phyloP scores from a whole-genome alignment of 2,329 filamentous ascomycete species.

The Exophiala oligosperma region DNA sequence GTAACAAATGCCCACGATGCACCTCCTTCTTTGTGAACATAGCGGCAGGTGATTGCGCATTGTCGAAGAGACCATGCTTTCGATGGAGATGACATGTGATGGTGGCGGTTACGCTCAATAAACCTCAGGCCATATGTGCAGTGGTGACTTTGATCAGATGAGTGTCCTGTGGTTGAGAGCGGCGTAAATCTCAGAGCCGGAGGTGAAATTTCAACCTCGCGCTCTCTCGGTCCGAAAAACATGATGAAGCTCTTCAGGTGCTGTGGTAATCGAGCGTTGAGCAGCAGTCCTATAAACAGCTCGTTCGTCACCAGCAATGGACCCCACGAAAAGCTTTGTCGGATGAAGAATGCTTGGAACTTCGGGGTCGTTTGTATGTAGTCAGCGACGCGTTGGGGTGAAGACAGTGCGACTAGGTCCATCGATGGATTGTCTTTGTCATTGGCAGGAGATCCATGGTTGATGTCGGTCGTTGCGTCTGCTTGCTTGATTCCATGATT shows the following conservation, averaged over 20 bases:
- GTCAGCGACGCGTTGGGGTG: not conserved
- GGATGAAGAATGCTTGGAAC: not conserved
- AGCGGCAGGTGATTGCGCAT: not conserved
- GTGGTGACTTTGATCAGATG: not conserved
- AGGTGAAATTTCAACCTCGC: not conserved
- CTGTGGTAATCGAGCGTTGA: not conserved
- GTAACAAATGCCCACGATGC: not conserved
- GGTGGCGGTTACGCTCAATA: not conserved
- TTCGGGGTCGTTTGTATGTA: not conserved
- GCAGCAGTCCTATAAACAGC: not conserved
- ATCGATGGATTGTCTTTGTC: not conserved
- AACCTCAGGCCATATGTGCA: not conserved
- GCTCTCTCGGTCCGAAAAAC: not conserved
- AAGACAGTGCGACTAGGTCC: not conserved
- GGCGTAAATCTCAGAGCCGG: not conserved
- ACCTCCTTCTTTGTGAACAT: not conserved
- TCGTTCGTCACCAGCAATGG: not conserved
- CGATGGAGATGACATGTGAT: not conserved
- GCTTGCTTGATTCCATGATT: not conserved
- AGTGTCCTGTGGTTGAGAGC: not conserved
- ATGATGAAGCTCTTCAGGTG: not conserved
- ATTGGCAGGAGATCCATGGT: not conserved
- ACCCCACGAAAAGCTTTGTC: not conserved
- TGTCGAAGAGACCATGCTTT: constrained; percentile 1
- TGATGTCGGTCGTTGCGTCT: not conserved